These are phyloP conservation scores for Aspergillus sp. DNA, from an alignment of 2,329 filamentous ascomycete species.

Conservation along the genomic window DNA sequence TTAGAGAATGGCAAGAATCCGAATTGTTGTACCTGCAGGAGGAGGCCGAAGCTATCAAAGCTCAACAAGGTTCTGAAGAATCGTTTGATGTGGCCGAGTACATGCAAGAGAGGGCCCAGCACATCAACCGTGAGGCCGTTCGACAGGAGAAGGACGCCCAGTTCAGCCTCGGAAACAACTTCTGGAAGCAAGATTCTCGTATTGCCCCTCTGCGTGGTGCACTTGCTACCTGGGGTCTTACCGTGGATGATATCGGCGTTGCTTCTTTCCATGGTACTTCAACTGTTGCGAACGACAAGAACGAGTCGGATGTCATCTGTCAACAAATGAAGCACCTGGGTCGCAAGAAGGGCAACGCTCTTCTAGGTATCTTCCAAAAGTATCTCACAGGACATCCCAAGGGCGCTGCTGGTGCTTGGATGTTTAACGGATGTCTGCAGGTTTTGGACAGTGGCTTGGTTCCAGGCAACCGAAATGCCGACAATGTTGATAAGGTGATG, in stretches of 20 bases:
- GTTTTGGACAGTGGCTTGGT: constrained; percentile 93
- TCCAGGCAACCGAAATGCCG: constrained; percentile 95
- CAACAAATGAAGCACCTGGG: constrained; percentile 94
- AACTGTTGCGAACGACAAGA: constrained; percentile 99
- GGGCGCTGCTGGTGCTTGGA: constrained; percentile 98
- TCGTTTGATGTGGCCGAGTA: constrained; percentile 83
- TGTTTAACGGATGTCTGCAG: constrained; percentile 98
- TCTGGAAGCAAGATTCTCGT: constrained; percentile 94
- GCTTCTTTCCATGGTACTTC: constrained; percentile 99
- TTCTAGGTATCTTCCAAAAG: constrained; percentile 98
- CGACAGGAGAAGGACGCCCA: constrained; percentile 93
- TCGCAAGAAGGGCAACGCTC: constrained; percentile 92
- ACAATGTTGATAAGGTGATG: constrained; percentile 95
- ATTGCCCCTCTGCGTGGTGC: constrained; percentile 96
- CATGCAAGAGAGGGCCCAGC: constrained; percentile 77
- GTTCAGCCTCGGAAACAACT: constrained; percentile 92
- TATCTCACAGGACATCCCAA: constrained; percentile 98
- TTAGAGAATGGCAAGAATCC: constrained; percentile 95
- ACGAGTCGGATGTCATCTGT: constrained; percentile 96
- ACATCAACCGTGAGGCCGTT: constrained; percentile 85
- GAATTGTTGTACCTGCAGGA: constrained; percentile 92
- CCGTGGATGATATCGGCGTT: constrained; percentile 91
- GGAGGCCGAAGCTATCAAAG: constrained; percentile 88
- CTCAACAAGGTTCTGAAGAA: constrained; percentile 67
- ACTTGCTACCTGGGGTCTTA: constrained; percentile 96